Base-by-base conservation (phyloP, 352 stramenopile species). In the Hyaloperonospora arabidopsidis region DNA sequence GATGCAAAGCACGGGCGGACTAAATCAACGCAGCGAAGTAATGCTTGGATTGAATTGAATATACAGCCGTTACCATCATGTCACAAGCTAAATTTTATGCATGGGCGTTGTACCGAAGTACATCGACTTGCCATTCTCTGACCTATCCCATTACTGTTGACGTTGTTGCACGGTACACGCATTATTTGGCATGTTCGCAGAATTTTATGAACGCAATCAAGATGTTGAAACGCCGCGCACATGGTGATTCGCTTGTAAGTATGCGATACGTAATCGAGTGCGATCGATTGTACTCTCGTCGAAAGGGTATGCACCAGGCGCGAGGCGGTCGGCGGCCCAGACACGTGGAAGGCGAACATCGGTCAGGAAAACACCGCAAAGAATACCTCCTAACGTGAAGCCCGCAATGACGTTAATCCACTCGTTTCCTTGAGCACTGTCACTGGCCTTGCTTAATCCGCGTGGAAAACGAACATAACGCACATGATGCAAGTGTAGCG, bases 351-450 rank as follows among this genome's bases (percentile, higher is more conserved):
- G 65, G 18, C 57, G 48, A 23, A 64, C 43, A 36, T 64, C 54
- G 19, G 51, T 67, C 45, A 70, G 19, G 19, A 64, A 70, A 18
- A 67, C 58, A 11, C 63, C 63, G 18, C 57, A 70, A 19, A 70
- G 46, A 22, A 70, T 58, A 5, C 59, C 51, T 4, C 41, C 40
- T 4, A 43, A 10, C 2, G 63, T 64, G 41, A 67, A 61, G 5
- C 63, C 59, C 2, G 54, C 63, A 34, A 71, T 67, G 17, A 67
- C 49, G 29, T 57, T 54, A 22, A 67, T 41, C 63, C 53, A 62
- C 22, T 67, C 45, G 38, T 61, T 52, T 0, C 61, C 56, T 0
- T 57, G 62, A 17, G 63, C 65, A 17, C 52, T 49, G 19, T 63
- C 46, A 17, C 35, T 45, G 12, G 34, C 49, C 0, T 54, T 23